Evolutionary conservation across 345 rosid genomes (phyloP), one percentile per base, ranked within the genome.

Genomic region (Mallotus nudiflorus): DNA sequence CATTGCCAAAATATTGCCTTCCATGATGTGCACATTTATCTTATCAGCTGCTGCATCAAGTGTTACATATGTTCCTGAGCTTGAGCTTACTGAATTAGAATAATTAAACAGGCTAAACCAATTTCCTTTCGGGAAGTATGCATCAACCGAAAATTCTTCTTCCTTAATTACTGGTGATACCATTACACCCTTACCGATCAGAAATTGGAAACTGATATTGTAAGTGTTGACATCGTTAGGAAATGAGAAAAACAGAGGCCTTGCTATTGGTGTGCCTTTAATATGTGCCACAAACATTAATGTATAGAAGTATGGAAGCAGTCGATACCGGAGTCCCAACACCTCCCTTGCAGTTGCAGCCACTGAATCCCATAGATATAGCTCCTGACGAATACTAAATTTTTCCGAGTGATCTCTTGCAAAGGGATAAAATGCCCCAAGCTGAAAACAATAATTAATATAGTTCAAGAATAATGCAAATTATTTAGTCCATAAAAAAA

Each of bases 371-470:
- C 97, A 91, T 3, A 81, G 68, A 82, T 86, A 89, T 20, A 88
- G 88, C 74, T 91, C 97, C 74, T 87, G 89, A 44, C 86, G 83
- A 25, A 18, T 69, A 0, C 82, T 24, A 19, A 19, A 0, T 9
- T 13, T 69, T 0, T 22, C 77, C 0, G 94, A 87, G 67, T 89
- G 92, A 53, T 91, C 97, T 79, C 97, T 85, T 10, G 94, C 79
- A 27, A 91, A 89, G 24, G 94, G 97, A 50, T 89, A 91, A 74
- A 87, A 87, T 1, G 97, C 94, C 46, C 94, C 92, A 0, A 90
- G 62, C 93, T 90, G 81, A 83, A 40, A 39, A n/a, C 27, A 45
- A 6, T 20, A n/a, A n/a, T n/a, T 7, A 19, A 22, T 11, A 62
- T n/a, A 16, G 40, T 58, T 22, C n/a, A n/a, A 51, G 6, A 8